Base-by-base conservation (phyloP, 257 asterid species). In the Striga asiatica region DNA sequence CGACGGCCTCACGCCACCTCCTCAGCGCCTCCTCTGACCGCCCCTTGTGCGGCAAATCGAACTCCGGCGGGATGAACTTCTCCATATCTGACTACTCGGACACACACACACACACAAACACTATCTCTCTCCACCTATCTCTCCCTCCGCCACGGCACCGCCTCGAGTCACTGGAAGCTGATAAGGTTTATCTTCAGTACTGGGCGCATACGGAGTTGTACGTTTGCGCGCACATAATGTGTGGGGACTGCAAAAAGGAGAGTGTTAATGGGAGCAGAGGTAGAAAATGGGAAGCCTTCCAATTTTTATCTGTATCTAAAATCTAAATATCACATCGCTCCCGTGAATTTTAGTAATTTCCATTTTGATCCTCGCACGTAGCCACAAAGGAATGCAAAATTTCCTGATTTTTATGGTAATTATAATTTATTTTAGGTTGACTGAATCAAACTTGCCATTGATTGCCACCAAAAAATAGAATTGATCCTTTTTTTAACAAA, bases 1-100 rank as follows among this genome's bases (percentile, higher is more conserved):
- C 79, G 24, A 81, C 87, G 78, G 93, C 94, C 0, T 74, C 63
- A 8, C 97, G 79, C 97, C 97, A 89, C 50, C 65, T 68, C 56
- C 50, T 41, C 71, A 70, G 79, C 11, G 84, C 86, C 65, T 77
- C 95, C 20, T 50, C 83, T 54, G 92, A 72, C 23, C 78, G 78
- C 24, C 75, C 57, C 59, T 73, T 81, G 53, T 48, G 61, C 32
- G 81, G 83, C 65, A 82, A 46, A 61, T 89, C 87, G 49, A 85
- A 82, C 53, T 80, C 95, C 65, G 75, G 61, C 55, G 87, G 62
- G 21, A 75, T 69, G 25, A 60, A 46, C n/a, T 29, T 72, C 16
- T 78, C 85, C 85, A 78, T 70, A 17, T 6, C 54, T 1, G 25
- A 34, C 8, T 27, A 16, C 51, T 24, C 38, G n/a, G n/a, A n/a